Percentiles rank a stretch among this genome's conserved stretches.
Conservation (phyloP, 2,329 filamentous ascomycete species). For the Simplicillium sp. region DNA sequence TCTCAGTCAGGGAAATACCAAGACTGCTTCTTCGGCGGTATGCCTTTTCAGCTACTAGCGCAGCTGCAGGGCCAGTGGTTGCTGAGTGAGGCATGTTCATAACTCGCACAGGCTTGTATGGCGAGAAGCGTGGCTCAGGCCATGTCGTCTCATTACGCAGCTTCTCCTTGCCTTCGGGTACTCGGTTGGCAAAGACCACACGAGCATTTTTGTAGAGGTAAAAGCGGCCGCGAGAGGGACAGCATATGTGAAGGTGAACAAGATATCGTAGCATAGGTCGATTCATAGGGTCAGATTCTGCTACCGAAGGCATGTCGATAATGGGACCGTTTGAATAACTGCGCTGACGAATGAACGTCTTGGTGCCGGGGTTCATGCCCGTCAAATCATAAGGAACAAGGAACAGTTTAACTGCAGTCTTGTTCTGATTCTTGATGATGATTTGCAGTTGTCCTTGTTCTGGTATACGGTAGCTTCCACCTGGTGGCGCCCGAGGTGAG, state of each 20-base stretch:
- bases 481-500: slow-evolving; percentile 53
- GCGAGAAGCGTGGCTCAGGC: slow-evolving; percentile 77
- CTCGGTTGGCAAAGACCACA: slow-evolving; percentile 92
- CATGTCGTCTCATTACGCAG: slow-evolving; percentile 82
- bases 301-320: slow-evolving; percentile 43
- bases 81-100: slow-evolving; percentile 32
- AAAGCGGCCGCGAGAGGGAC: slow-evolving; percentile 69
- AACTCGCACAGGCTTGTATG: slow-evolving; percentile 62
- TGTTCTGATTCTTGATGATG: slow-evolving; percentile 96
- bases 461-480: slow-evolving; percentile 88
- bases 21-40: slow-evolving; percentile 47
- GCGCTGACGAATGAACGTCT: slow-evolving; percentile 91
- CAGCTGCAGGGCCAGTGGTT: slow-evolving; percentile 33
- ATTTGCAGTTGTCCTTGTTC: slow-evolving; percentile 92
- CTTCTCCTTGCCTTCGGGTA: slow-evolving; percentile 90
- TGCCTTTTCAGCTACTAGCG: slow-evolving; percentile 49
- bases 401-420: slow-evolving; percentile 94
- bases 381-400: slow-evolving; percentile 85
- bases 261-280: slow-evolving; percentile 78
- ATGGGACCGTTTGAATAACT: slow-evolving; percentile 84
- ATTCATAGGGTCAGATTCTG: slow-evolving; percentile 24
- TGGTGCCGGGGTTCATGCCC: slow-evolving; percentile 88
- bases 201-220: slow-evolving; percentile 88
- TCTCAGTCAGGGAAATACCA: slow-evolving; percentile 31
- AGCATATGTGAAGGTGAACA: slow-evolving; percentile 89